Evolutionary conservation across 1,284 basidiomycete genomes (phyloP).

Genomic region (Heterobasidion annosum): DNA sequence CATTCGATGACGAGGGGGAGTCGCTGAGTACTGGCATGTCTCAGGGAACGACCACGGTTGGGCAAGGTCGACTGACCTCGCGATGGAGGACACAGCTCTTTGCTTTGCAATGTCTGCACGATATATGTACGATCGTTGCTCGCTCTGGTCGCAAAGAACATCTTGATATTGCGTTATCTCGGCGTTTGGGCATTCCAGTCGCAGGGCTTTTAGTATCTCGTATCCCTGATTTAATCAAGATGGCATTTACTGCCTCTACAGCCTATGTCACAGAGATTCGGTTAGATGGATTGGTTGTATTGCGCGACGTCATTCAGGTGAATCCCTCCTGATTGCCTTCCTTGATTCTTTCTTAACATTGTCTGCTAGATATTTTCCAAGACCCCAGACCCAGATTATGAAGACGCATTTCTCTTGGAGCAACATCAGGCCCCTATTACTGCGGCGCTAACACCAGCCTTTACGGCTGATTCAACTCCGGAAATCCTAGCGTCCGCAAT

Average conservation of each 20-base stretch:
- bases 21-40: constrained; percentile 62
- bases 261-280: constrained; percentile 95
- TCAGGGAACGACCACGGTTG: constrained; percentile 27
- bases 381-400: constrained; percentile 89
- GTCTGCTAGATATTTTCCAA: constrained; percentile 67
- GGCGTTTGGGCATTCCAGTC: constrained; percentile 21
- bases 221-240: constrained; percentile 91
- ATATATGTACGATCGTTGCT: constrained; percentile 75
- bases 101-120: constrained; percentile 87
- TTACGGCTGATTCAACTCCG: constrained; percentile 89
- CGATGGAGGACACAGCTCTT: constrained; percentile 98
- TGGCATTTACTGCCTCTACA: constrained; percentile 96
- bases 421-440: constrained; percentile 99
- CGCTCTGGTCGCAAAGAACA: constrained; percentile 74
- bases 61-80: constrained; percentile 46
- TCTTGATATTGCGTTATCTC: constrained; percentile 62
- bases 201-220: constrained; percentile 65
- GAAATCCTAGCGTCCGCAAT: constrained; percentile 92
- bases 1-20: constrained; percentile 89
- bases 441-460: constrained; percentile 95
- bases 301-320: constrained; percentile 91
- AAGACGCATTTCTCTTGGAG: constrained; percentile 86
- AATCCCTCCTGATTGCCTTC: background rate
- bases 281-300: constrained; percentile 83
- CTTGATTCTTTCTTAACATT: constrained; percentile 3